Evolutionary conservation across 768 basidiomycete species (phyloP).

Genomic region (Multifurca ochricompacta): DNA sequence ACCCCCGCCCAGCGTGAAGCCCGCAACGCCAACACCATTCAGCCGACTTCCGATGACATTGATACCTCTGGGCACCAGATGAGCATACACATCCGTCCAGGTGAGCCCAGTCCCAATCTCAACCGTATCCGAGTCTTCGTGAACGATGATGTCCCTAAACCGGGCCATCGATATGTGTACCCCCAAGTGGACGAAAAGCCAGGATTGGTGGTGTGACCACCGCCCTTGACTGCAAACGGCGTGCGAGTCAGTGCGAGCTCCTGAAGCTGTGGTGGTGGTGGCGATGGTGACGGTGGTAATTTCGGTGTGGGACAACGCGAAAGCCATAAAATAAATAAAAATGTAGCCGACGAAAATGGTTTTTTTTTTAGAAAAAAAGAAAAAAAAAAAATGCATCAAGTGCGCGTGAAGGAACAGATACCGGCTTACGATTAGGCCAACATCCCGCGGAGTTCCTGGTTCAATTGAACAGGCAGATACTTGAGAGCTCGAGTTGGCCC

Average conservation of each 20-base stretch:
- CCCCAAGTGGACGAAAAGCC: conserved; percentile 26
- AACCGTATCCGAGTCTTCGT: conserved; percentile 7
- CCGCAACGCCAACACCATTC: conserved; percentile 22
- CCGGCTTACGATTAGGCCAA: too few relatives aligned
- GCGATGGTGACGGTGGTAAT: too few relatives aligned
- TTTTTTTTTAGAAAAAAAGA: too few relatives aligned
- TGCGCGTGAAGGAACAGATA: too few relatives aligned
- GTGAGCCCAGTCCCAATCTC: conserved; percentile 23
- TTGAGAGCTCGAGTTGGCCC: too few relatives aligned
- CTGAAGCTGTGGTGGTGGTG: conserved; percentile 3
- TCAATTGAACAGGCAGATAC: too few relatives aligned
- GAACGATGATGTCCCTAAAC: conserved; percentile 17
- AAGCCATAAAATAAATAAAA: too few relatives aligned
- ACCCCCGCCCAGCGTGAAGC: conserved; percentile 24
- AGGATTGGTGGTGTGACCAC: conserved; percentile 23
- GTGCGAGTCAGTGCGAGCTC: background rate
- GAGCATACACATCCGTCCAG: conserved; percentile 25
- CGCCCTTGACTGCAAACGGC: conserved; percentile 21
- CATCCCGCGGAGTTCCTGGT: too few relatives aligned
- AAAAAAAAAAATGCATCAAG: too few relatives aligned
- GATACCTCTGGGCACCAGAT: conserved; percentile 17
- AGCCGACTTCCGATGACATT: conserved; percentile 24
- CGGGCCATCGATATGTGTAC: conserved; percentile 24
- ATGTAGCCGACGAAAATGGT: too few relatives aligned
- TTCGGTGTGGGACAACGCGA: too few relatives aligned